These are phyloP conservation scores for Aegilops speltoides DNA, from an alignment of 176 grass and related monocot species.

Conservation along the genomic window DNA sequence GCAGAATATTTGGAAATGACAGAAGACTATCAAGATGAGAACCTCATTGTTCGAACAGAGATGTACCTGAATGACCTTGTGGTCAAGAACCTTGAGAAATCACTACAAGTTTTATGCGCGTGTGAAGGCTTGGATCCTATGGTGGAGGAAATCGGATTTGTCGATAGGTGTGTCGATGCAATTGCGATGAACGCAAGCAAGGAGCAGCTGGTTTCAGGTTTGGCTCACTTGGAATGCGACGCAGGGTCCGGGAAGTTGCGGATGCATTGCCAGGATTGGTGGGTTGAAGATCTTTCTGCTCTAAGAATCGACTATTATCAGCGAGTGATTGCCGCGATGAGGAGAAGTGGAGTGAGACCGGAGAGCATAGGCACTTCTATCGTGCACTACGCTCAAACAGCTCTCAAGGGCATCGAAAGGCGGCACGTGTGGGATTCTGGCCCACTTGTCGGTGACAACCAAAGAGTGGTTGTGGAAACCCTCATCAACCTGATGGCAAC, in stretches of 20 bases:
- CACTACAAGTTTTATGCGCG: conserved; percentile 60
- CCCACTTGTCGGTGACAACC: conserved; percentile 56
- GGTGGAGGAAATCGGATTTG: conserved; percentile 58
- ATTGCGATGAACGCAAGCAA: conserved; percentile 67
- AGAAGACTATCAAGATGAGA: conserved; percentile 64
- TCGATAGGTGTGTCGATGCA: conserved; percentile 69
- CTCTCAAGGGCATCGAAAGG: conserved; percentile 71
- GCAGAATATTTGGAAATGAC: conserved; percentile 92
- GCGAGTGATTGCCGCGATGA: conserved; percentile 73
- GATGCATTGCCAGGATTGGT: conserved; percentile 67
- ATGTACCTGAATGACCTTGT: conserved; percentile 57
- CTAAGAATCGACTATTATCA: conserved; percentile 75
- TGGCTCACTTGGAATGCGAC: conserved; percentile 54
- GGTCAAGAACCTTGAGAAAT: conserved; percentile 56
- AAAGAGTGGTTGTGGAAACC: conserved; percentile 63
- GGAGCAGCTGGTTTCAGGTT: conserved; percentile 49
- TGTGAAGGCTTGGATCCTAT: conserved; percentile 58
- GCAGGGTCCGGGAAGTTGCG: conserved; percentile 40
- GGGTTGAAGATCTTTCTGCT: conserved; percentile 78
- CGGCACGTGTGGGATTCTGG: conserved; percentile 67
- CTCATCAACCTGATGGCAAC: conserved; percentile 69
- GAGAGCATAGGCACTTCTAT: conserved; percentile 70
- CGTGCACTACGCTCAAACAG: conserved; percentile 73
- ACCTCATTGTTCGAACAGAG: conserved; percentile 69
- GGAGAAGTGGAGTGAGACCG: conserved; percentile 58